Conservation (phyloP, 2,329 filamentous ascomycete genomes). For the Chlorencoelia australis region DNA sequence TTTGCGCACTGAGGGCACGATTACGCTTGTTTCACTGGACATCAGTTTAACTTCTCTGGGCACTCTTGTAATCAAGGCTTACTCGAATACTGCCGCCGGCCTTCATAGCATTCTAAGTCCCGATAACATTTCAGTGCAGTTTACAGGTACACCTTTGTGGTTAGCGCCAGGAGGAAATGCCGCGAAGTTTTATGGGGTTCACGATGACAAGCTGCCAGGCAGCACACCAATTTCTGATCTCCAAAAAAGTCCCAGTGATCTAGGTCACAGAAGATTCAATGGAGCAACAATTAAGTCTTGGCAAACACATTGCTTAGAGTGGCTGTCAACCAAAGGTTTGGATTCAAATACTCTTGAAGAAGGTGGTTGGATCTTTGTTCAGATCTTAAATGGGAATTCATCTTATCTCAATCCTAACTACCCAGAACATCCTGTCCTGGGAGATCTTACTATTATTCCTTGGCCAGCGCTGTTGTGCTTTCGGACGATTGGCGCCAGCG, state of each 20-base stretch:
- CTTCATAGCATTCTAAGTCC: constrained; percentile 16
- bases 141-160: constrained; percentile 20
- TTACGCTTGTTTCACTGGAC: constrained; percentile 25
- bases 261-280: constrained; percentile 11
- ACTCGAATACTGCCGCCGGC: constrained; percentile 18
- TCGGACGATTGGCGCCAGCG: constrained; percentile 12
- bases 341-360: constrained; percentile 19
- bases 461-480: constrained; percentile 28
- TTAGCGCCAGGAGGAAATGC: constrained; percentile 26
- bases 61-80: constrained; percentile 24
- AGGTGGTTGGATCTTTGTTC: constrained; percentile 27
- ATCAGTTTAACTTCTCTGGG: constrained; percentile 26
- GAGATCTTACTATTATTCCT: constrained; percentile 22
- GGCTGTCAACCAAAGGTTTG: constrained; percentile 24
- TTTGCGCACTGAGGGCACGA: constrained; percentile 6
- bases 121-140: constrained; percentile 6
- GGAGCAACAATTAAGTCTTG: constrained; percentile 20
- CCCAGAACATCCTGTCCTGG: constrained; percentile 14
- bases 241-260: constrained; percentile 12
- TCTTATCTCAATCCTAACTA: constrained; percentile 18
- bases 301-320: constrained; percentile 26
- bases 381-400: constrained; percentile 18
- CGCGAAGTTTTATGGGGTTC: constrained; percentile 21
- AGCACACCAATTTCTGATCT: constrained; percentile 12
- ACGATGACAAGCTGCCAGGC: constrained; percentile 16